A percentile compares a stretch with the other conserved stretches of the same genome.
phyloP scores from a whole-genome alignment of 768 basidiomycete species.

The Leucocoprinus leucothites region DNA sequence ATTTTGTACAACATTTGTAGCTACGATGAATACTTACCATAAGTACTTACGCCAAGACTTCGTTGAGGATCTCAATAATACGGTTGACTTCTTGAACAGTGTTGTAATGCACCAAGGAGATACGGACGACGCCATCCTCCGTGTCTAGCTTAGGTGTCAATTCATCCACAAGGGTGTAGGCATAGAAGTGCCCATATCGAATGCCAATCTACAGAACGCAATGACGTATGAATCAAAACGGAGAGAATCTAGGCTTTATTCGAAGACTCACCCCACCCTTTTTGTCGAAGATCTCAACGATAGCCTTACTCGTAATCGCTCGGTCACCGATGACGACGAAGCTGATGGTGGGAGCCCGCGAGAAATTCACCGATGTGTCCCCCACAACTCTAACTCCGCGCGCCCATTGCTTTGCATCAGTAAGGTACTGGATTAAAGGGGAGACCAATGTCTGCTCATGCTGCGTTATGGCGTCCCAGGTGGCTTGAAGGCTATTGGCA shows the following conservation, averaged over 20 bases:
- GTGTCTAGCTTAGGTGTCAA: slow-evolving; percentile 55
- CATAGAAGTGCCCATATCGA: slow-evolving; percentile 77
- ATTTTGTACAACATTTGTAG: background rate
- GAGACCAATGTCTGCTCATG: slow-evolving; percentile 61
- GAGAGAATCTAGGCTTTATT: background rate
- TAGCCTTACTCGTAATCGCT: slow-evolving; percentile 54
- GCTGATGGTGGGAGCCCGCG: slow-evolving; percentile 64
- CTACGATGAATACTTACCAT: background rate
- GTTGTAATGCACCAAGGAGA: slow-evolving; percentile 80
- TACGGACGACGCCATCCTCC: slow-evolving; percentile 67
- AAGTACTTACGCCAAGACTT: slow-evolving; percentile 36
- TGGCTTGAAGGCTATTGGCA: slow-evolving; percentile 39
- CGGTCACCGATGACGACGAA: slow-evolving; percentile 66
- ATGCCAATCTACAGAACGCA: slow-evolving; percentile 59
- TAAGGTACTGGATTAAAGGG: slow-evolving; percentile 54
- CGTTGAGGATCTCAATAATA: slow-evolving; percentile 55
- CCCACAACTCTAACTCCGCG: slow-evolving; percentile 71
- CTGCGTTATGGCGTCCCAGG: slow-evolving; percentile 53
- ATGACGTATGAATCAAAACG: background rate
- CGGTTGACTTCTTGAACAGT: slow-evolving; percentile 65
- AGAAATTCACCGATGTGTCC: slow-evolving; percentile 38
- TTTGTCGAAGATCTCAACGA: slow-evolving; percentile 64
- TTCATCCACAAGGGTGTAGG: slow-evolving; percentile 55
- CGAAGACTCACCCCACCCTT: slow-evolving; percentile 52
- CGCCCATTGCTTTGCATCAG: slow-evolving; percentile 40